Conservation (phyloP, 306 rosid species). For the Medicago ruthenica region DNA sequence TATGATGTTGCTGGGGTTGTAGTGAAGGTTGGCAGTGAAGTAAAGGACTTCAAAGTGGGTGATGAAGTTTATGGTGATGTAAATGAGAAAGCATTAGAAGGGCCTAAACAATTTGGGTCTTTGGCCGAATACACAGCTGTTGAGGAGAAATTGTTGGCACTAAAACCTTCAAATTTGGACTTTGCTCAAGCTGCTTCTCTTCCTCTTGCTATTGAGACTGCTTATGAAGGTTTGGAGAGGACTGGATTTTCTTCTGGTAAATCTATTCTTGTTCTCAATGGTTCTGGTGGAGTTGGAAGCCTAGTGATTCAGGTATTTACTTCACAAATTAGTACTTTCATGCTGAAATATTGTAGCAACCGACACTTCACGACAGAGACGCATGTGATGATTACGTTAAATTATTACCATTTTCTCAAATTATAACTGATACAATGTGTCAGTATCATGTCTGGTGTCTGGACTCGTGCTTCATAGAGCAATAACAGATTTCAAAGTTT, state of each 20-base stretch:
- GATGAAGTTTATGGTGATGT: conserved; percentile 91
- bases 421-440: not conserved
- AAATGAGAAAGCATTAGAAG: conserved; percentile 84
- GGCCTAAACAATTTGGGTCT: conserved; percentile 87
- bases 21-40: conserved; percentile 80
- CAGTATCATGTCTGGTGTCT: not conserved
- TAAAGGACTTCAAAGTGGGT: conserved; percentile 79
- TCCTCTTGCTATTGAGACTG: conserved; percentile 93
- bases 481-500: too few species aligned
- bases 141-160: conserved; percentile 81
- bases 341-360: too few species aligned
- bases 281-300: conserved; percentile 97
- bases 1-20: conserved; percentile 93
- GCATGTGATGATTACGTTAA: too few species aligned
- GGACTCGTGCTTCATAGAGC: not conserved
- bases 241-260: conserved; percentile 84
- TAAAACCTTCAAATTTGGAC: conserved; percentile 76
- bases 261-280: conserved; percentile 89
- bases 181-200: conserved; percentile 83
- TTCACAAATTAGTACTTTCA: not conserved
- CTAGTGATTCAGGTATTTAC: conserved; percentile 81
- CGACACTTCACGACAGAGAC: too few species aligned
- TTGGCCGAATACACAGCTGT: conserved; percentile 94
- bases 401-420: not conserved
- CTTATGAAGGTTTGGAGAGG: conserved; percentile 82